Evolutionary conservation across 2,329 filamentous ascomycete genomes (phyloP).

Genomic region (Samsoniella hepiali): DNA sequence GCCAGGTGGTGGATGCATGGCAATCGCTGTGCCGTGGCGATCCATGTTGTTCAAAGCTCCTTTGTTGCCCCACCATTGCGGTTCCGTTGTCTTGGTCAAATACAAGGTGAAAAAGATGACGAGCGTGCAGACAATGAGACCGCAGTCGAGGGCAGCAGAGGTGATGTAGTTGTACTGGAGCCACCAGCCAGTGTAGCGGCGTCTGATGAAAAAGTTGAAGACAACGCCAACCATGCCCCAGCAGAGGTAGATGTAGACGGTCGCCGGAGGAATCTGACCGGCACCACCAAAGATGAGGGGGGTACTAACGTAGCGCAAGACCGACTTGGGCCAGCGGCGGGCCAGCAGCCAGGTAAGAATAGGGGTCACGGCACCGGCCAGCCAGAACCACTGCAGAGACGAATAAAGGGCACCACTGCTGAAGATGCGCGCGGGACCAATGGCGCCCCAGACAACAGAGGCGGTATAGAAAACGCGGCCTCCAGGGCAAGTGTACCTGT

Average conservation of each 20-base stretch:
- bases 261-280: conserved; percentile 64
- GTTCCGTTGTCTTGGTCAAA: conserved; percentile 52
- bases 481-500: conserved; percentile 55
- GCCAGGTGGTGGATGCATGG: conserved; percentile 39
- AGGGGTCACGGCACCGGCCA: conserved; percentile 61
- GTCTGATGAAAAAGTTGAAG: conserved; percentile 67
- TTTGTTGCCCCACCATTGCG: conserved; percentile 62
- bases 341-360: conserved; percentile 62
- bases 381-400: conserved; percentile 67
- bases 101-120: conserved; percentile 68
- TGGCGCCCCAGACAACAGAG: conserved; percentile 70
- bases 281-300: conserved; percentile 67
- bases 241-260: conserved; percentile 66
- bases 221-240: conserved; percentile 66
- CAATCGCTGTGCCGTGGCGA: conserved; percentile 41
- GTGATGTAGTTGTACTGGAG: conserved; percentile 74
- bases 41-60: conserved; percentile 47
- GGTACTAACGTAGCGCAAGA: conserved; percentile 63
- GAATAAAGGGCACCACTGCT: conserved; percentile 60
- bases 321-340: conserved; percentile 57
- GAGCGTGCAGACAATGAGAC: conserved; percentile 63
- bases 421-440: conserved; percentile 69
- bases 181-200: conserved; percentile 69
- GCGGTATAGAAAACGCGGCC: conserved; percentile 62
- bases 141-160: conserved; percentile 67